Base-by-base conservation (phyloP, 2,329 filamentous ascomycete species). In the Botrytis paeoniae region DNA sequence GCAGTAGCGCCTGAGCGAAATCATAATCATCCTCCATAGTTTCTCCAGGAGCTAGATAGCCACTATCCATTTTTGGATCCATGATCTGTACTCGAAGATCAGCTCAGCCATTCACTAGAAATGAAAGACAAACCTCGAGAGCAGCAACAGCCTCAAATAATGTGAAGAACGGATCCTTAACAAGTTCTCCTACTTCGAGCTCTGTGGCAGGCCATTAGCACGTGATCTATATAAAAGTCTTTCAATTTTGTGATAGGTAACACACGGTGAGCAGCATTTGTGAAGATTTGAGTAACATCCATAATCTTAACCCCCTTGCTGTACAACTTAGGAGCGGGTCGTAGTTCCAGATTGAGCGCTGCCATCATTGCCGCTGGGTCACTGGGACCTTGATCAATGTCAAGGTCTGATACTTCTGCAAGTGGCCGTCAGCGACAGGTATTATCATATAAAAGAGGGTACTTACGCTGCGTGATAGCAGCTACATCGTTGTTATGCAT, bases 1-100 rank as follows among this genome's bases (percentile, higher is more conserved):
- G 92, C 22, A 91, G 85, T 59, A 97, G 84, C 10, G 88, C 84
- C 64, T 86, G 85, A 61, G 88, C 84, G 59, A 94, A 89, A 79
- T 97, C 91, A 82, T 95, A 97, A 69, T 92, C 88, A 75, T 95
- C 92, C 74, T 97, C 93, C 48, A 95, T 88, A n/a, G 90, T 89
- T 79, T 97, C 93, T 43, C 91, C 92, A 12, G 92, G 89, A 32
- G 89, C 87, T 10, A 97, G 85, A 76, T 92, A 94, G 41, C 96
- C 96, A 80, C 94, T 98, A 82, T 99, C 96, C 96, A 99, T 99
- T 83, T 98, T 99, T 1, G 93, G 91, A 80, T 99, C 96, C 93
- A 98, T 98, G 78, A 99, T 97, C 96, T 99, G 79, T 70, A 59
- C 16, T 20, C 18, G 70, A 61, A 25, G 20, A 32, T 72, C 25